These are phyloP conservation scores for Pleurotus eryngii DNA, from an alignment of 768 basidiomycete genomes.

Conservation along the genomic window DNA sequence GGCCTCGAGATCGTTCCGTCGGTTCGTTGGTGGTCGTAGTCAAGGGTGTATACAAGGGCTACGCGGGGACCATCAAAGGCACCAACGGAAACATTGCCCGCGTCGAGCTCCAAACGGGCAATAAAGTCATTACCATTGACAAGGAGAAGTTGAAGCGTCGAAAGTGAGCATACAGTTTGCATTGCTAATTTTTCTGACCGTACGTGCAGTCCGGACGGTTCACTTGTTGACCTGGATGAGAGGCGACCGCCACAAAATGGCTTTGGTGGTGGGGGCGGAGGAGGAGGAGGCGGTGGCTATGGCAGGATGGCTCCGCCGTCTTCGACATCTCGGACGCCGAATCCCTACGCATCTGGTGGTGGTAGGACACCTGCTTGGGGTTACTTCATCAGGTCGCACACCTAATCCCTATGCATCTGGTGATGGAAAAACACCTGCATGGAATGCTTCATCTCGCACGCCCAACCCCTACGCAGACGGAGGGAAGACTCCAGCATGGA, in stretches of 20 bases:
- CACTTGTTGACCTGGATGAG: conserved; percentile 20
- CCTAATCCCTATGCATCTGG: conserved; percentile 63
- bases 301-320: conserved; percentile 9
- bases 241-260: conserved; percentile 44
- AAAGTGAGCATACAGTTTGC: conserved; percentile 47
- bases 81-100: conserved; percentile 84
- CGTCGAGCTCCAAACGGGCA: conserved; percentile 87
- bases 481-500: conserved; percentile 69
- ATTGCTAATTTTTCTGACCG: neutral
- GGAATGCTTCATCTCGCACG: conserved; percentile 62
- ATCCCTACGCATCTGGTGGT: conserved; percentile 56
- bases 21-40: conserved; percentile 76
- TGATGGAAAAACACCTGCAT: conserved; percentile 61
- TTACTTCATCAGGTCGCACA: conserved; percentile 47
- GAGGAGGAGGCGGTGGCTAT: conserved; percentile 22
- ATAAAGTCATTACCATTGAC: conserved; percentile 85
- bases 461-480: conserved; percentile 66
- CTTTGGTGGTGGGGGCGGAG: too few relatives aligned
- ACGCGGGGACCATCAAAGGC: conserved; percentile 91
- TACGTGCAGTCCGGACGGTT: conserved; percentile 1
- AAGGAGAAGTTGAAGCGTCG: conserved; percentile 73
- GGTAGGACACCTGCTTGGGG: conserved; percentile 58
- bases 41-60: conserved; percentile 88
- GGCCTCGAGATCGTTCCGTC: conserved; percentile 79
- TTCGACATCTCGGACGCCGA: conserved; percentile 51